Evolutionary conservation across 208 protist species (phyloP).

Genomic region (Leishmania tarentolae): DNA sequence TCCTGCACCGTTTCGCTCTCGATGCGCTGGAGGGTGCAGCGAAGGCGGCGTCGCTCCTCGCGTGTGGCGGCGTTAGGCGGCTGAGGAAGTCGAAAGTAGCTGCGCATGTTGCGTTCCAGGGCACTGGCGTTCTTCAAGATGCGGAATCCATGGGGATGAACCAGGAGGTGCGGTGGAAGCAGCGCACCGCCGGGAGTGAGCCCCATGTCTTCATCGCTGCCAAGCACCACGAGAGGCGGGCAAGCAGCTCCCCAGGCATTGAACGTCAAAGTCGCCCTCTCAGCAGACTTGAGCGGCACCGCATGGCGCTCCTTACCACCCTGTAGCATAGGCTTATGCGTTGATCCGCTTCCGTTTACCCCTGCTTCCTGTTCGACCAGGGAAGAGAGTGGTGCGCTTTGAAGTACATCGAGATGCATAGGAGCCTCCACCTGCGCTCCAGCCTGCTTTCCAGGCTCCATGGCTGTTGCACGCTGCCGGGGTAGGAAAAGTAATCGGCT

Average conservation of each 20-base stretch:
- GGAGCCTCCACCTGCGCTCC: background rate
- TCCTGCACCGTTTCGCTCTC: conserved; percentile 51
- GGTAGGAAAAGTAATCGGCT: background rate
- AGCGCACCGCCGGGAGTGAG: background rate
- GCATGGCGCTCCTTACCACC: background rate
- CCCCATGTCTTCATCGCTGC: background rate
- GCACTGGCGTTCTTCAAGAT: conserved; percentile 75
- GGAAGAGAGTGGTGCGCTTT: background rate
- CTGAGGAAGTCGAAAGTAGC: conserved; percentile 89
- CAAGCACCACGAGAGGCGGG: conserved; percentile 1
- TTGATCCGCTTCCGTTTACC: background rate
- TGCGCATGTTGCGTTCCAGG: conserved; percentile 79
- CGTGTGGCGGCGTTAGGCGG: conserved; percentile 45
- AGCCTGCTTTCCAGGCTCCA: background rate
- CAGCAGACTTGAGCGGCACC: background rate
- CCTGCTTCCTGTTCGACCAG: background rate
- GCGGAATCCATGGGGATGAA: conserved; percentile 88
- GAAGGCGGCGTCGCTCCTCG: conserved; percentile 52
- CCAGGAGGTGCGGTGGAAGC: conserved; percentile 29
- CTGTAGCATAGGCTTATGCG: background rate
- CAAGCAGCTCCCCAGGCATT: background rate
- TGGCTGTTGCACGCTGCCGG: background rate
- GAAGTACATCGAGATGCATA: background rate
- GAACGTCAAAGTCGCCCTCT: background rate
- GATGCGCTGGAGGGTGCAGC: conserved; percentile 40